A percentile compares a stretch with the other conserved stretches of the same genome.
phyloP scores from a whole-genome alignment of 768 basidiomycete genomes.

The Leccinum ochraceum region DNA sequence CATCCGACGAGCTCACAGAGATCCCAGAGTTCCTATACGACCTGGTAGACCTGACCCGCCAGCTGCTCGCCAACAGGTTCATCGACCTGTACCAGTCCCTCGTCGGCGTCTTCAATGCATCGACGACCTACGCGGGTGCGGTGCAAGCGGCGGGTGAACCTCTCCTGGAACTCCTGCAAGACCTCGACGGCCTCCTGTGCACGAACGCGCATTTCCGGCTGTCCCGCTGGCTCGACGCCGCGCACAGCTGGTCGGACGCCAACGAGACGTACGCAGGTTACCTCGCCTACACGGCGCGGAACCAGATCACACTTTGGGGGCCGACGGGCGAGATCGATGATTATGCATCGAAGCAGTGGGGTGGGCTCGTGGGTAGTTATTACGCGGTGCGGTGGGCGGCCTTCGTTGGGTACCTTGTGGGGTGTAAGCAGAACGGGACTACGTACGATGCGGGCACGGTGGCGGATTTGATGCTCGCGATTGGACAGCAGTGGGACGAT shows the following conservation, averaged over 20 bases:
- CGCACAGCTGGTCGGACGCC: constrained; percentile 30
- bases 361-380: constrained; percentile 39
- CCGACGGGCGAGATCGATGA: constrained; percentile 43
- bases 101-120: constrained; percentile 29
- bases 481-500: constrained; percentile 36
- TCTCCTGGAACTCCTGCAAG: constrained; percentile 33
- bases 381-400: constrained; percentile 38
- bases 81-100: constrained; percentile 35
- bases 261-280: constrained; percentile 35
- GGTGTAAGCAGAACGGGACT: constrained; percentile 27
- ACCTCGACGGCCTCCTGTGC: constrained; percentile 37
- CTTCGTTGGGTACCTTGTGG: constrained; percentile 36
- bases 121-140: constrained; percentile 17
- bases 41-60: constrained; percentile 41
- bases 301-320: constrained; percentile 47
- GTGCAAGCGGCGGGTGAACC: constrained; percentile 27
- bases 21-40: constrained; percentile 40
- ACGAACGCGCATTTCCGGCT: constrained; percentile 37
- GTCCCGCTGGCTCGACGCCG: constrained; percentile 38
- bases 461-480: constrained; percentile 27
- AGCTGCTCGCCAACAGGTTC: constrained; percentile 42
- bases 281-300: constrained; percentile 41
- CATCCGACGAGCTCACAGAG: constrained; percentile 14
- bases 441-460: constrained; percentile 33
- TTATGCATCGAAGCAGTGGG: constrained; percentile 47